Conservation (phyloP, 2,329 filamentous ascomycete genomes). For the Ophiostoma pallidulum region DNA sequence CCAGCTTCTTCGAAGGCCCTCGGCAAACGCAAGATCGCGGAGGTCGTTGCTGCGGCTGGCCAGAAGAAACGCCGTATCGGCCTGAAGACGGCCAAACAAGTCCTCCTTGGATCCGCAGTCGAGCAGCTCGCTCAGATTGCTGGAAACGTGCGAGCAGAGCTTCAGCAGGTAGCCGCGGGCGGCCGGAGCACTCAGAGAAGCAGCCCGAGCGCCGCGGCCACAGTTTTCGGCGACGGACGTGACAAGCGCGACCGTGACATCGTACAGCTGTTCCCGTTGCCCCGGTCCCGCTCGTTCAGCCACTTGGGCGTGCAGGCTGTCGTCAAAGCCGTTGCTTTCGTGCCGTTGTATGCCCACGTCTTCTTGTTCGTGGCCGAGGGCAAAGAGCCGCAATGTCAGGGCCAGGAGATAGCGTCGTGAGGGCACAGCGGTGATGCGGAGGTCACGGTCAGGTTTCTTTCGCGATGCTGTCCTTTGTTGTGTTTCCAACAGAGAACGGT, state of each 20-base stretch:
- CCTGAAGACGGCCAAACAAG: constrained; percentile 30
- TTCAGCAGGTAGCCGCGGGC: constrained; percentile 30
- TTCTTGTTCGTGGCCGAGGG: background rate
- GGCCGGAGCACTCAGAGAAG: constrained; percentile 16
- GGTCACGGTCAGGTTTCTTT: too few species aligned
- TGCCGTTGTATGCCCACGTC: too few species aligned
- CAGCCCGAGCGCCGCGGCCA: constrained; percentile 27
- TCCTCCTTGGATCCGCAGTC: constrained; percentile 20
- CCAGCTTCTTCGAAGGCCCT: constrained; percentile 27
- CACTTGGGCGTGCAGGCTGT: background rate
- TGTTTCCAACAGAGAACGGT: background rate
- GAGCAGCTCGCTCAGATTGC: constrained; percentile 15
- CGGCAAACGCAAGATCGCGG: constrained; percentile 44
- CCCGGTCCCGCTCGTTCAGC: background rate
- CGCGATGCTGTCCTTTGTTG: background rate
- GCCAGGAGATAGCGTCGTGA: background rate
- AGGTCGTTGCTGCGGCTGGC: constrained; percentile 44
- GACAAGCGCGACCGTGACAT: constrained; percentile 29
- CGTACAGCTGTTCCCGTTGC: constrained; percentile 20
- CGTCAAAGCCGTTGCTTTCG: background rate
- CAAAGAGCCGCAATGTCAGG: background rate
- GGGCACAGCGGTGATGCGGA: too few species aligned
- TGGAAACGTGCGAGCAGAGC: constrained; percentile 33
- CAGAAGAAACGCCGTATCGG: constrained; percentile 41
- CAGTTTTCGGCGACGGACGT: constrained; percentile 39